Evolutionary conservation across 148 eudicot genomes (phyloP), one percentile per base, ranked within the genome.

Genomic region (Euryodendron excelsum): DNA sequence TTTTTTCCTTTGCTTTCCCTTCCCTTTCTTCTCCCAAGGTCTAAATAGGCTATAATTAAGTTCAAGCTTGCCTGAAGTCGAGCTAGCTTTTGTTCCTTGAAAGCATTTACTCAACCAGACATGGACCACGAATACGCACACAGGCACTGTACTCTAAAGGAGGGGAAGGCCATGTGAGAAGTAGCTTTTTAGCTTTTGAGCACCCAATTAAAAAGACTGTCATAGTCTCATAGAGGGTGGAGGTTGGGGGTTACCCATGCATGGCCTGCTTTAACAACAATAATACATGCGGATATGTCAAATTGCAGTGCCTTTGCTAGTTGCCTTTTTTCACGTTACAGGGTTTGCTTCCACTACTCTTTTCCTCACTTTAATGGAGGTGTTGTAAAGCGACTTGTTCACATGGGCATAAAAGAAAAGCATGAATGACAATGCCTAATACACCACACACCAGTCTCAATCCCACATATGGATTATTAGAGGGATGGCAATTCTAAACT

Each of bases 151-250:
- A 37, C 23, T 41, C 27, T 73, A 31, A n/a, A 75, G 31, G 34
- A 10, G 58, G 55, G 21, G 36, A 10, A 62, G 36, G 53, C 69
- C 78, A 75, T 75, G 78, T 75, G 78, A 75, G 36, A 62, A 28
- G 69, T 33, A 30, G 47, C 69, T 75, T 71, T 4, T 71, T 4
- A 28, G 31, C 53, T 75, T 61, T 75, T 60, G 53, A 30, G 28
- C 10, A 30, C 56, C 45, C 69, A 75, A 28, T 27, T 20, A 21
- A 63, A 75, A 61, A 45, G 44, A 30, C 20, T 48, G 48, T 47
- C 56, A 39, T n/a, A n/a, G n/a, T n/a, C n/a, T 44, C 56, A 18
- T 4, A 20, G 44, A 21, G 61, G 31, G 23, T 2, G 5, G 3
- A 27, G 31, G 12, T 37, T n/a, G 20, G 11, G 63, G 55, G 47